Base-by-base conservation (phyloP, 768 basidiomycete species). In the Boletus barrowsii region DNA sequence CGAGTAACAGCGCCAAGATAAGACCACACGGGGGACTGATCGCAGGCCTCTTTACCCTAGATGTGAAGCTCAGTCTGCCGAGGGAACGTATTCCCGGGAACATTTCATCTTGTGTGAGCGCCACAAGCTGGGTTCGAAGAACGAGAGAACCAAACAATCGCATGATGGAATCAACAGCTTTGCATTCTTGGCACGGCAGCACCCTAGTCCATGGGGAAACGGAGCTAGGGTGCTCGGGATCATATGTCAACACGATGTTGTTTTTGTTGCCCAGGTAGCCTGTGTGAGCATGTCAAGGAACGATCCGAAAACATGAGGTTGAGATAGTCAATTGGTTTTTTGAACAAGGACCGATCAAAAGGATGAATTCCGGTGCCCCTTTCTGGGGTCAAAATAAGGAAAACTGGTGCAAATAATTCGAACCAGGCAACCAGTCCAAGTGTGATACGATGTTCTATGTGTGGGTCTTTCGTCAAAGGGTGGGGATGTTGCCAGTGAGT, bases 1-100 rank as follows among this genome's bases (percentile, higher is more conserved):
- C 40, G 56, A 32, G 46, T 47, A 54, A 58, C 30, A 42, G 22
- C 46, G 48, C 53, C 58, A 56, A 52, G 63, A 68, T 57, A 61
- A 58, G 55, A 43, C 53, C 48, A 29, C 42, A 24, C 9, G 6
- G 13, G 37, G 55, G 20, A 33, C 4, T 14, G 15, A 47, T 53
- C 45, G 11, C 49, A 47, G 29, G 29, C 10, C 30, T 32, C 22
- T 37, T 63, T 66, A 58, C 66, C 56, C 55, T 43, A 47, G 59
- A 55, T 51, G 47, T 57, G 17, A 43, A 53, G 40, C 42, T 63
- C 54, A 9, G 55, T 32, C 42, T 42, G 4, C 29, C 33, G 33
- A 49, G 61, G 52, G 53, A 51, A 49, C 22, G 29, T 46, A 46
- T 32, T 29, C 17, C n/a, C 2, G 49, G 18, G 49, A 40, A 26